Evolutionary conservation across 2,329 filamentous ascomycete genomes (phyloP), one percentile per base, ranked within the genome.

Genomic region (Boeremia exigua): DNA sequence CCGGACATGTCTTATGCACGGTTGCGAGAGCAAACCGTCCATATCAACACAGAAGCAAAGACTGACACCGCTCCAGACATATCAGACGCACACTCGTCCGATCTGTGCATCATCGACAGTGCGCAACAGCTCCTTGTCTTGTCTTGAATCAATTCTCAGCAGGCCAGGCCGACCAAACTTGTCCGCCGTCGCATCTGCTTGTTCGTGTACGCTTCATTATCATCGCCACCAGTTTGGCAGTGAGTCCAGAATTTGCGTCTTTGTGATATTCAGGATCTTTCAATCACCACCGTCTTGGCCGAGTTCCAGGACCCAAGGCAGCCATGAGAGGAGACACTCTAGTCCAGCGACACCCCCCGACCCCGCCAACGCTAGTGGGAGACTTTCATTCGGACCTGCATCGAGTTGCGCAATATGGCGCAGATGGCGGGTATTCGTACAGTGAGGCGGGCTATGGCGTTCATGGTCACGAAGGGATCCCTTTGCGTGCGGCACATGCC

Each of bases 391-490:
- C 74, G 47, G 73, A 73, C 42, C 67, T 80, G 29, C 73, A 75
- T 37, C 76, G 76, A 48, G 65, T 80, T 58, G 76, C 75, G 40
- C 73, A 77, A 63, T 79, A 79, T 68, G 79, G 77, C 61, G 72
- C 73, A 53, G 71, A 67, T 47, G 67, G 68, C 28, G 70, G 67
- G 36, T 75, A 75, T 63, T 65, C 76, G 23, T 75, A 76, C 49
- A 71, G 76, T 48, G 67, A 68, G 27, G 65, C 61, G 34, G 55
- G 55, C 30, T 75, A 75, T 59, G 65, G 64, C 36, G 72, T 72
- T 42, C 66, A 72, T 28, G 58, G 63, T 50, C 69, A 69, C 39
- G 63, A 73, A 60, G 61, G 60, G 37, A 59, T 69, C 54, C 61
- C 64, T 56, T 68, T 58, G 52, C 65, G 70, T 58, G 58, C 65